Evolutionary conservation across 495 filamentous ascomycete species (phyloP), one percentile per base, ranked within the genome.

Genomic region (Tuber umbilicatum): DNA sequence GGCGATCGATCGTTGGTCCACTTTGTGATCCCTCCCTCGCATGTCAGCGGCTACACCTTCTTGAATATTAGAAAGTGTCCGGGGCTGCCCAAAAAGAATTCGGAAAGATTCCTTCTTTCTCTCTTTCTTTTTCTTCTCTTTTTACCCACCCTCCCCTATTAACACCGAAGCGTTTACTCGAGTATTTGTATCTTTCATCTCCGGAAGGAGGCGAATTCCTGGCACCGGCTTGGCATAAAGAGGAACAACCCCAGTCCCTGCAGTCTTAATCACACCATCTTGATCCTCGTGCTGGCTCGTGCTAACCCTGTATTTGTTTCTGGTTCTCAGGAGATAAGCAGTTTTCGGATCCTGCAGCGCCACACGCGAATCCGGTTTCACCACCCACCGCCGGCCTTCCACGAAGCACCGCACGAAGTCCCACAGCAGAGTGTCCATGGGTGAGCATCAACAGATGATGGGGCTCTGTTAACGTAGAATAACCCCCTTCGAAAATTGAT

Each of bases 1-100:
- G 12, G 55, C 55, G 55, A 64, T 64, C 55, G 55, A 64, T 64
- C 55, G 27, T 64, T 64, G 55, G 55, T 64, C 55, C 27, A 35
- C 55, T 64, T 64, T 64, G 55, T 14, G 55, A 64, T 35, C 55
- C 55, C 55, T n/a, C 21, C 19, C 55, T 16, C 55, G 27, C 27
- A 35, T 31, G 27, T 64, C 12, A 64, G 27, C 55, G 55, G 27
- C 27, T 35, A 35, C 27, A 64, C 55, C 55, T 64, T 64, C 55
- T 31, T 17, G 12, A 64, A 64, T 17, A 64, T 64, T 17, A 16
- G 55, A 64, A 64, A 31, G 55, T 35, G 3, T 35, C 55, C 27
- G 27, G 14, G 3, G 27, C 55, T 64, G 14, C 55, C 31, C 27
- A 64, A 64, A 27, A 35, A 64, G 27, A 64, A 31, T 64, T 6